Conservation (phyloP, 2,329 filamentous ascomycete species). For the Eutypella sp. region DNA sequence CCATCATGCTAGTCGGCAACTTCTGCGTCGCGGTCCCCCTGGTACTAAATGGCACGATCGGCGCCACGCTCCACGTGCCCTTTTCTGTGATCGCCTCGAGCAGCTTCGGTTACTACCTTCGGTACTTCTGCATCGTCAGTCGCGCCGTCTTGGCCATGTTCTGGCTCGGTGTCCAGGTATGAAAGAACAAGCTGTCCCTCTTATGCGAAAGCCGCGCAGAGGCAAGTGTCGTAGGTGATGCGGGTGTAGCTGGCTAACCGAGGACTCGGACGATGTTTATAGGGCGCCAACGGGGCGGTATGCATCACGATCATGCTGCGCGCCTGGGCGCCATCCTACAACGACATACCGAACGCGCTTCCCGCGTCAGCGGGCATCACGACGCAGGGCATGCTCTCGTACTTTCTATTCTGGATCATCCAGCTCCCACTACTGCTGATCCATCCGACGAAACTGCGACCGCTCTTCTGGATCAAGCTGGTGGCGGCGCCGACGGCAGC, state of each 20-base stretch:
- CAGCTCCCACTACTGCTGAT: constrained; percentile 27
- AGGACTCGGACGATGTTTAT: constrained; percentile 34
- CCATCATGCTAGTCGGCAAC: constrained; percentile 51
- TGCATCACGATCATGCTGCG: constrained; percentile 37
- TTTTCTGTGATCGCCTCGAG: constrained; percentile 41
- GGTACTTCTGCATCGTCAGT: constrained; percentile 33
- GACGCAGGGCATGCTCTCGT: constrained; percentile 45
- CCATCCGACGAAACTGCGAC: constrained; percentile 29
- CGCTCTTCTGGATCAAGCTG: constrained; percentile 45
- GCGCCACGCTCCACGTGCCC: constrained; percentile 41
- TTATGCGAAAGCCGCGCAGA: too few relatives aligned
- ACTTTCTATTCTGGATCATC: constrained; percentile 48
- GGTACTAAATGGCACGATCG: constrained; percentile 44
- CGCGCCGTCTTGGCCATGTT: constrained; percentile 42
- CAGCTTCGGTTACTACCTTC: constrained; percentile 42
- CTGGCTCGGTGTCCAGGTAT: constrained; percentile 54
- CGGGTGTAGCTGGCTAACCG: not conserved
- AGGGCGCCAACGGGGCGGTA: constrained; percentile 57
- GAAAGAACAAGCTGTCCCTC: too few relatives aligned
- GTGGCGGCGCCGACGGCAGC: constrained; percentile 52
- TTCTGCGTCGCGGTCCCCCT: constrained; percentile 52
- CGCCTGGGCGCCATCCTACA: constrained; percentile 51
- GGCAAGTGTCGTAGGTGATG: too few relatives aligned
- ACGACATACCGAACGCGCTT: constrained; percentile 47
- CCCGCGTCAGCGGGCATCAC: constrained; percentile 46